A percentile compares a stretch with the other conserved stretches of the same genome.
phyloP scores from a whole-genome alignment of 257 asterid genomes.

The Henckelia pumila region DNA sequence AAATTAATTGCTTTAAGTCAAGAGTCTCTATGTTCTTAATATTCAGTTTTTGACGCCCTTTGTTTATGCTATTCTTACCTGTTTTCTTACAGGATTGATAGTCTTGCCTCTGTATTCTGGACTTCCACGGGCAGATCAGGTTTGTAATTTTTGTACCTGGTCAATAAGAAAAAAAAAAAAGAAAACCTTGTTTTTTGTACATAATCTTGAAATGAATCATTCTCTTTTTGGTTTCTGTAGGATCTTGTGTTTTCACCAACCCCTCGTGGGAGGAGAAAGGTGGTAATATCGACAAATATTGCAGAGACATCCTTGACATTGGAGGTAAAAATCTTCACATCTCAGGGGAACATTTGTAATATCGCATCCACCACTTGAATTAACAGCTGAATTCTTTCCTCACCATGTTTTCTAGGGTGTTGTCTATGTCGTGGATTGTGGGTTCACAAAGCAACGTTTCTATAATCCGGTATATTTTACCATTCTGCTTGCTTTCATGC shows the following conservation, averaged over 20 bases:
- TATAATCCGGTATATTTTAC: constrained; percentile 75
- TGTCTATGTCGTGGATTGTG: constrained; percentile 89
- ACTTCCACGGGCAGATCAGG: constrained; percentile 93
- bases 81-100: constrained; percentile 61
- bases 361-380: not conserved
- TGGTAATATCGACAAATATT: constrained; percentile 86
- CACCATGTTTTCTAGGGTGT: constrained; percentile 58
- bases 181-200: no score
- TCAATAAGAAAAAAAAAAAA: constrained; percentile 2
- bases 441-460: constrained; percentile 89
- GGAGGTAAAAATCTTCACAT: constrained; percentile 52
- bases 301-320: constrained; percentile 98
- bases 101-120: constrained; percentile 91
- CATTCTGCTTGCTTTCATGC: constrained; percentile 16
- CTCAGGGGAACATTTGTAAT: not conserved
- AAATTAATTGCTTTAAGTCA: constrained; percentile 9
- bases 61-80: constrained; percentile 6
- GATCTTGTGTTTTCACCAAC: constrained; percentile 90
- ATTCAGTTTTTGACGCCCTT: constrained; percentile 8
- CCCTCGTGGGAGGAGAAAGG: constrained; percentile 96
- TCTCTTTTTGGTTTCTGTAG: constrained; percentile 36
- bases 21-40: constrained; percentile 14
- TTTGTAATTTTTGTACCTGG: constrained; percentile 26
- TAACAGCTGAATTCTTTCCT: constrained; percentile 26
- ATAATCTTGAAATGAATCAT: constrained; percentile 15